Percentiles rank a stretch among this genome's conserved stretches.
Evolutionary conservation across 305 asterid species (phyloP).

Genomic region (Solanum hybrid): DNA sequence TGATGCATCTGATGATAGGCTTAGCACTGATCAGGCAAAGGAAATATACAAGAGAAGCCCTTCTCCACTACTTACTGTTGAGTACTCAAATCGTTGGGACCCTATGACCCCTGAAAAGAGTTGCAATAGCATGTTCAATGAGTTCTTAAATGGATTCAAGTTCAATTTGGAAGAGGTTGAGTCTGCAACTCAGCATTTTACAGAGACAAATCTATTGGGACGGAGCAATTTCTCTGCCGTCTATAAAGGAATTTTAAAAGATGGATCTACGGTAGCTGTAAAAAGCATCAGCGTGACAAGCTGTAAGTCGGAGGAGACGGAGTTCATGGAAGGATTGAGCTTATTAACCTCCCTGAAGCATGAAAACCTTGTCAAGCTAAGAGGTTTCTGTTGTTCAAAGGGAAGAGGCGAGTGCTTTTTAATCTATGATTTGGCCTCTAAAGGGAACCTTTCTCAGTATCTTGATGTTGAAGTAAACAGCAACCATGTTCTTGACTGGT

Average conservation of each 20-base stretch:
- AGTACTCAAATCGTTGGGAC: constrained; percentile 46
- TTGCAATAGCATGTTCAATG: constrained; percentile 25
- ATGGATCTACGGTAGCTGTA: constrained; percentile 64
- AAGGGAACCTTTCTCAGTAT: constrained; percentile 54
- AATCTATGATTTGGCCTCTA: constrained; percentile 60
- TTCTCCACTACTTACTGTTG: constrained; percentile 42
- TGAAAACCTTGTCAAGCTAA: constrained; percentile 59
- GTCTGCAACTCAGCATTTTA: constrained; percentile 90
- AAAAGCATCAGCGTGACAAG: constrained; percentile 67
- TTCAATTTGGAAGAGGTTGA: constrained; percentile 82
- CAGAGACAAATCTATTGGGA: constrained; percentile 63
- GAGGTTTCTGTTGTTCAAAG: constrained; percentile 82
- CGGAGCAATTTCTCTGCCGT: constrained; percentile 71
- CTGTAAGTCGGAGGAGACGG: constrained; percentile 69
- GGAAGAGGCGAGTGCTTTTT: constrained; percentile 84
- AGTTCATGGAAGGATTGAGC: constrained; percentile 67
- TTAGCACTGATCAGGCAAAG: constrained; percentile 29
- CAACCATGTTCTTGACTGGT: constrained; percentile 55
- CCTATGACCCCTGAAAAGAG: constrained; percentile 25
- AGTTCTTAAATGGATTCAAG: constrained; percentile 30
- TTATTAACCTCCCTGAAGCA: constrained; percentile 59
- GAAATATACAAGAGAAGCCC: constrained; percentile 44
- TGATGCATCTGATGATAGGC: constrained; percentile 41
- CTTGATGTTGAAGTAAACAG: constrained; percentile 44
- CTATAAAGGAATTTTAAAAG: constrained; percentile 66